These are phyloP conservation scores for Helichrysum umbraculigerum DNA, from an alignment of 129 eudicot genomes.

Conservation along the genomic window DNA sequence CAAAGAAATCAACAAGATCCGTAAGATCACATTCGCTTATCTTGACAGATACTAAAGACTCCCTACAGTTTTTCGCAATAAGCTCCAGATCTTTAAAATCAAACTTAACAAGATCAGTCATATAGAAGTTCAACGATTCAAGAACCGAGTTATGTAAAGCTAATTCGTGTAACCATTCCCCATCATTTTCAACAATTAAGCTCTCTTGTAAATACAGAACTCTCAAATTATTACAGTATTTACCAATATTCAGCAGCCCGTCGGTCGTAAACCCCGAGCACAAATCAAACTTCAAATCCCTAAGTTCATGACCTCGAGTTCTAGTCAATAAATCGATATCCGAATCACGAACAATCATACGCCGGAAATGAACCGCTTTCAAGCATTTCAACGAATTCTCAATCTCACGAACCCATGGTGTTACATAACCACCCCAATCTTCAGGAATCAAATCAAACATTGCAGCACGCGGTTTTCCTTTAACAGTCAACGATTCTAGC, in stretches of 20 bases:
- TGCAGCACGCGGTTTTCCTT: slow-evolving; percentile 44
- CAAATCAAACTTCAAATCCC: slow-evolving; percentile 39
- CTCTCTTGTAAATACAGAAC: slow-evolving; percentile 65
- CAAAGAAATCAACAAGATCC: slow-evolving; percentile 53
- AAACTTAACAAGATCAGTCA: slow-evolving; percentile 57
- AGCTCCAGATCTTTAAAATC: slow-evolving; percentile 55
- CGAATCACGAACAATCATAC: slow-evolving; percentile 40
- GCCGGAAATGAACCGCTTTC: slow-evolving; percentile 34
- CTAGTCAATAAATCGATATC: slow-evolving; percentile 31
- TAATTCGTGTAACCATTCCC: slow-evolving; percentile 75
- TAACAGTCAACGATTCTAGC: slow-evolving; percentile 35
- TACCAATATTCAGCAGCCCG: slow-evolving; percentile 28
- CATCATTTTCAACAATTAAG: slow-evolving; percentile 49
- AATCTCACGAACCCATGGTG: slow-evolving; percentile 37
- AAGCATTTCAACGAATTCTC: slow-evolving; percentile 20
- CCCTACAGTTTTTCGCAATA: slow-evolving; percentile 57
- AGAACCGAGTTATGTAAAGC: slow-evolving; percentile 60
- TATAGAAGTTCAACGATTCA: slow-evolving; percentile 63
- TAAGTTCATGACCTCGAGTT: slow-evolving; percentile 24
- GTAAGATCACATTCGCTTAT: slow-evolving; percentile 66
- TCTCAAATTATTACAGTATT: slow-evolving; percentile 43
- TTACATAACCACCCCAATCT: slow-evolving; percentile 37
- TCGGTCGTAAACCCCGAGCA: slow-evolving; percentile 40
- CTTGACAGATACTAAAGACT: slow-evolving; percentile 56
- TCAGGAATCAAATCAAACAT: slow-evolving; percentile 40